Percentiles rank a stretch among this genome's conserved stretches.
Evolutionary conservation across 2,329 filamentous ascomycete species (phyloP).

Genomic region (Xylaria sp.): DNA sequence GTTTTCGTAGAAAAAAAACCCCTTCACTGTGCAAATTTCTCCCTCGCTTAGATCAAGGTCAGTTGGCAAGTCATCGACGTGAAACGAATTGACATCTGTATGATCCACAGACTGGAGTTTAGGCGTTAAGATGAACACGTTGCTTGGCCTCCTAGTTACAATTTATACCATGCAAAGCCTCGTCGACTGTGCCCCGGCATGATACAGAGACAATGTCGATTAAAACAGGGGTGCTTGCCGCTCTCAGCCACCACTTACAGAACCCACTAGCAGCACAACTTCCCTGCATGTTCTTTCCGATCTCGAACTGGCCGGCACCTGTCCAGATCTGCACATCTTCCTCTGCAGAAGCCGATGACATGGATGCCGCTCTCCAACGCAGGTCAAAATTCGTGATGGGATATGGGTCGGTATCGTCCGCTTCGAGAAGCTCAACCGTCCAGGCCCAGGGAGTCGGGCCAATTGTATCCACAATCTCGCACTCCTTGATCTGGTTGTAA

Average conservation of each 20-base stretch:
- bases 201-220: slow-evolving; percentile 12
- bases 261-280: slow-evolving; percentile 40
- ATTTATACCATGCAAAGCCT: slow-evolving; percentile 25
- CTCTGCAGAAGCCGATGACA: slow-evolving; percentile 16
- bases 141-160: slow-evolving; percentile 6
- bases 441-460: slow-evolving; percentile 37
- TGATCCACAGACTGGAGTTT: neutral
- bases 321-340: slow-evolving; percentile 33
- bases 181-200: slow-evolving; percentile 21
- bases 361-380: slow-evolving; percentile 38
- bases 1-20: neutral
- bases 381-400: slow-evolving; percentile 42
- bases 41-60: neutral
- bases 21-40: neutral
- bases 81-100: too few species aligned
- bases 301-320: slow-evolving; percentile 41
- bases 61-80: too few species aligned
- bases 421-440: slow-evolving; percentile 43
- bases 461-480: slow-evolving; percentile 27
- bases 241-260: slow-evolving; percentile 29
- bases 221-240: slow-evolving; percentile 36
- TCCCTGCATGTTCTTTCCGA: slow-evolving; percentile 33
- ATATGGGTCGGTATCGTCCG: slow-evolving; percentile 30
- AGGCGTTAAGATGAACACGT: neutral
- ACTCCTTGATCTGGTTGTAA: slow-evolving; percentile 37